These are phyloP conservation scores for Galerina marginata DNA, from an alignment of 768 basidiomycete genomes.

Conservation along the genomic window DNA sequence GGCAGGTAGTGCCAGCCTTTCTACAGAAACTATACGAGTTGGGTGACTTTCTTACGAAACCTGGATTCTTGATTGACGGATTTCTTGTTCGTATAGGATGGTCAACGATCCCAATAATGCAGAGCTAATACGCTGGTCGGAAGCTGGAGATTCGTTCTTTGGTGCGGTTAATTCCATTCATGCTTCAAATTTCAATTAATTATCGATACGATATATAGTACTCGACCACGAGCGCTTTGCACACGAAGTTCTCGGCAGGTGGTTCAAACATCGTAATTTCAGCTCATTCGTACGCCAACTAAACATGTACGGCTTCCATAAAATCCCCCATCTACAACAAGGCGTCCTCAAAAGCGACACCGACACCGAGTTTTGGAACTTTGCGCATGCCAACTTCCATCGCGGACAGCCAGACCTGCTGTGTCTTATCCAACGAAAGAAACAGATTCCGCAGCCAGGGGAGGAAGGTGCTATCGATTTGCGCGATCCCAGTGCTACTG, in stretches of 20 bases:
- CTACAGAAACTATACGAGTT: constrained; percentile 93
- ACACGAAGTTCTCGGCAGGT: constrained; percentile 85
- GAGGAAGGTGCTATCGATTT: constrained; percentile 44
- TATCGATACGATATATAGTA: constrained; percentile 54
- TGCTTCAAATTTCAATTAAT: neutral
- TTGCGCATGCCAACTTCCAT: constrained; percentile 88
- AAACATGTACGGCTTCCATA: constrained; percentile 97
- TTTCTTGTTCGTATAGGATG: constrained; percentile 61
- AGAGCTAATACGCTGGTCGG: constrained; percentile 90
- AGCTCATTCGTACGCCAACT: constrained; percentile 90
- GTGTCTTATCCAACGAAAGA: constrained; percentile 88
- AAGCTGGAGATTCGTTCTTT: constrained; percentile 90
- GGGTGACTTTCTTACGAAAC: constrained; percentile 35
- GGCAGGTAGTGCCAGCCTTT: constrained; percentile 72
- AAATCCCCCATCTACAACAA: constrained; percentile 94
- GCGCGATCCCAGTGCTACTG: constrained; percentile 23
- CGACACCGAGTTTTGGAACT: constrained; percentile 89
- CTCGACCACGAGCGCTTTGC: constrained; percentile 92
- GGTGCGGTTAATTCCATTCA: constrained; percentile 47
- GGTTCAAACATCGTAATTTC: constrained; percentile 99
- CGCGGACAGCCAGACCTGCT: constrained; percentile 89
- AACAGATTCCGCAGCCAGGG: constrained; percentile 51
- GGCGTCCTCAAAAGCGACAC: constrained; percentile 86
- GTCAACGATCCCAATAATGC: constrained; percentile 85
- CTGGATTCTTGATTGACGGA: constrained; percentile 18